A percentile compares a stretch with the other conserved stretches of the same genome.
Evolutionary conservation across 2,329 filamentous ascomycete genomes (phyloP).

Genomic region (Xylaria sp.): DNA sequence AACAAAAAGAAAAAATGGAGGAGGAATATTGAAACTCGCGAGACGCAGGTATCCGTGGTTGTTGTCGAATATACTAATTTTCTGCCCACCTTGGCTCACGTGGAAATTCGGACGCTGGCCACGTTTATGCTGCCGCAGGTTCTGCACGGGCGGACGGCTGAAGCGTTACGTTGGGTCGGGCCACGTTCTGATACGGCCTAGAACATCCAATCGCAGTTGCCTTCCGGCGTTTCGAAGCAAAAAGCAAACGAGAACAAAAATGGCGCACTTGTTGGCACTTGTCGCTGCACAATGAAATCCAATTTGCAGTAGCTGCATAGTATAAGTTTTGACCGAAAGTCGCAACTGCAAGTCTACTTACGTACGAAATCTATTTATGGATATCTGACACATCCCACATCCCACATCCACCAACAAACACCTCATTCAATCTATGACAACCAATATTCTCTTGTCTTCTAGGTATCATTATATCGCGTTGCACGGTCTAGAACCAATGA

Average conservation of each 20-base stretch:
- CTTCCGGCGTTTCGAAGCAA: background rate
- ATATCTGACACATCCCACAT: constrained; percentile 17
- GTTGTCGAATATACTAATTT: background rate
- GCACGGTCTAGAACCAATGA: background rate
- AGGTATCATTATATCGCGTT: background rate
- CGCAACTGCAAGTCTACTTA: constrained; percentile 11
- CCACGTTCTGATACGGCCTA: background rate
- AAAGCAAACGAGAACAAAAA: background rate
- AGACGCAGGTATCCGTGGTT: background rate
- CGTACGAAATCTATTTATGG: constrained; percentile 30
- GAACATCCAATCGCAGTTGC: constrained; percentile 6
- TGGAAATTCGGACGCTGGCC: constrained; percentile 33
- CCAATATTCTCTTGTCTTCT: background rate
- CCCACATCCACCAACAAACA: constrained; percentile 1
- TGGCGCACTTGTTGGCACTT: constrained; percentile 7
- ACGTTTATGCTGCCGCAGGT: constrained; percentile 29
- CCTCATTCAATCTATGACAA: background rate
- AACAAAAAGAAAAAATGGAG: too few species aligned
- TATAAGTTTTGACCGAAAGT: constrained; percentile 13
- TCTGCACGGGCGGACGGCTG: constrained; percentile 28
- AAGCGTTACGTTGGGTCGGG: constrained; percentile 1
- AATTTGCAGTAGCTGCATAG: background rate
- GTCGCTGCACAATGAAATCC: background rate
- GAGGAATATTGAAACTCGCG: background rate
- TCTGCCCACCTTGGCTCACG: constrained; percentile 30